Evolutionary conservation across 2,329 filamentous ascomycete genomes (phyloP).

Genomic region (Fusarium sp.): DNA sequence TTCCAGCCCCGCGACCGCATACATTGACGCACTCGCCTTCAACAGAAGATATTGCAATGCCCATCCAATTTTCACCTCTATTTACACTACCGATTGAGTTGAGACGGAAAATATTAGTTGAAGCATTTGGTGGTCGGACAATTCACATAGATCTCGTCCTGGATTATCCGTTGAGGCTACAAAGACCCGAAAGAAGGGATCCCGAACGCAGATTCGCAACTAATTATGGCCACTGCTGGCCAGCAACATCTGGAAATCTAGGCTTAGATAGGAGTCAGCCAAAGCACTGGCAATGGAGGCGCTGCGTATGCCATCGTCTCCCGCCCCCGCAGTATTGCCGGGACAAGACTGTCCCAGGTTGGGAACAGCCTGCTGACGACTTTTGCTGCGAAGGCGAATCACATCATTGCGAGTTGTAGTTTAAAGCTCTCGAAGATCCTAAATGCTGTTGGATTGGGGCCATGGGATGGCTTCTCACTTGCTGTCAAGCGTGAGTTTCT

Average conservation of each 20-base stretch:
- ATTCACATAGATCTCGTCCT: background rate
- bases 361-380: background rate
- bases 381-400: background rate
- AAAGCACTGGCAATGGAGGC: conserved; percentile 13
- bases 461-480: conserved; percentile 9
- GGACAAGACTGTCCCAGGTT: too few species aligned
- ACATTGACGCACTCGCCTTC: background rate
- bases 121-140: background rate
- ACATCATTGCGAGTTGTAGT: background rate
- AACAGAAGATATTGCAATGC: background rate
- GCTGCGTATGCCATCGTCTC: conserved; percentile 11
- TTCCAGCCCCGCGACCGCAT: background rate
- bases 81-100: background rate
- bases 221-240: background rate
- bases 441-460: background rate
- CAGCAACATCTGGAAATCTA: background rate
- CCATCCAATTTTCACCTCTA: background rate
- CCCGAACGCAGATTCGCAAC: background rate
- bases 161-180: background rate
- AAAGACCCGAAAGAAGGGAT: background rate
- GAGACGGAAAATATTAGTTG: background rate
- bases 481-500: conserved; percentile 2
- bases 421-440: background rate
- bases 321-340: background rate
- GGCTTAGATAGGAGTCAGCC: background rate